Conservation (phyloP, 495 filamentous ascomycete species). For the Xylaria scruposa region DNA sequence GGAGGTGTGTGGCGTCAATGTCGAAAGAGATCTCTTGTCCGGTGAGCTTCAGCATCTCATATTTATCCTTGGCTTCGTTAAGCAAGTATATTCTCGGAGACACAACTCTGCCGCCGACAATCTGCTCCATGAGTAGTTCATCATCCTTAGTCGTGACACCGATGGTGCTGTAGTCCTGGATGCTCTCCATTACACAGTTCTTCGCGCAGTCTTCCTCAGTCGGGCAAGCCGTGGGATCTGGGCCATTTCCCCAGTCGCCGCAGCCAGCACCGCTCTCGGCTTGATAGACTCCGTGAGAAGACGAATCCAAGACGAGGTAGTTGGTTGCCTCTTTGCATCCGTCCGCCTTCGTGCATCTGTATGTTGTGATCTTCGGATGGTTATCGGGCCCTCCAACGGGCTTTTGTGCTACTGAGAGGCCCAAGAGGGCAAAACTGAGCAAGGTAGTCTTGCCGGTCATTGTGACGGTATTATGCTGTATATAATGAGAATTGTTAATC, state of each 20-base stretch:
- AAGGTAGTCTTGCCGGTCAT: conserved; percentile 37
- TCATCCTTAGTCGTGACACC: conserved; percentile 54
- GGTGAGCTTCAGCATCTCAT: conserved; percentile 64
- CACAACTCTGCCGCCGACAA: conserved; percentile 43
- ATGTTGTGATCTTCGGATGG: conserved; percentile 57
- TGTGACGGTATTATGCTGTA: not conserved
- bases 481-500: not conserved
- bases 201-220: conserved; percentile 56
- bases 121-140: conserved; percentile 51
- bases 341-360: conserved; percentile 53
- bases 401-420: conserved; percentile 36
- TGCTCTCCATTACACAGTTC: conserved; percentile 52
- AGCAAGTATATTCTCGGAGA: conserved; percentile 69
- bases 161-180: conserved; percentile 49
- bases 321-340: conserved; percentile 55
- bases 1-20: conserved; percentile 65
- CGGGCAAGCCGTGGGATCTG: conserved; percentile 56
- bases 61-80: conserved; percentile 58
- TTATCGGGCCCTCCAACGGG: conserved; percentile 49
- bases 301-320: conserved; percentile 57
- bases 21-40: conserved; percentile 69
- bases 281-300: conserved; percentile 57
- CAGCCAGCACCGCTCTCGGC: conserved; percentile 43
- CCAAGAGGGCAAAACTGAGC: conserved; percentile 34
- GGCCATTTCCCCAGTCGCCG: conserved; percentile 50